Evolutionary conservation across 306 rosid species (phyloP).

Genomic region (Vigna trinervia): DNA sequence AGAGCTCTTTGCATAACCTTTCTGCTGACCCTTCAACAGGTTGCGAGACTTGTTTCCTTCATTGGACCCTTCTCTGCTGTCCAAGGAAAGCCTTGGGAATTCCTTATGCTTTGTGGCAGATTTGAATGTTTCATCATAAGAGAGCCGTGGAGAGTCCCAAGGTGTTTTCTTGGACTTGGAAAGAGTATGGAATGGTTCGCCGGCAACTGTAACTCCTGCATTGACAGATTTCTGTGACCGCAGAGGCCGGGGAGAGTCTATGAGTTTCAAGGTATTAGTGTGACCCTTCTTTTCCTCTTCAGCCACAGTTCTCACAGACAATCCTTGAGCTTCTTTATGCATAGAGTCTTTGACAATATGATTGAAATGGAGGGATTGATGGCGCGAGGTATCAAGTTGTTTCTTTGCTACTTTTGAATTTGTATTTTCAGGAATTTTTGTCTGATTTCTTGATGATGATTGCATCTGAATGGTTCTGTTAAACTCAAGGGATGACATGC

Average conservation of each 20-base stretch:
- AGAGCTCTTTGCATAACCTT: slow-evolving; percentile 46
- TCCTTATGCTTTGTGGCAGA: slow-evolving; percentile 67
- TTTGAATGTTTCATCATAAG: slow-evolving; percentile 76
- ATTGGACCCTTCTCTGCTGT: slow-evolving; percentile 68
- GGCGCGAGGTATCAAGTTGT: slow-evolving; percentile 39
- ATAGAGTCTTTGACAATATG: slow-evolving; percentile 62
- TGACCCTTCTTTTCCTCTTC: slow-evolving; percentile 54
- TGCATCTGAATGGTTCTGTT: slow-evolving; percentile 60
- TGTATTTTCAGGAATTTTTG: slow-evolving; percentile 36
- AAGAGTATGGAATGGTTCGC: slow-evolving; percentile 55
- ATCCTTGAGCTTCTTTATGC: slow-evolving; percentile 59
- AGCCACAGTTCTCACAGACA: slow-evolving; percentile 63
- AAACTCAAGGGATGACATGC: slow-evolving; percentile 77
- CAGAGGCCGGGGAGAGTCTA: slow-evolving; percentile 87
- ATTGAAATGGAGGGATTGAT: slow-evolving; percentile 50
- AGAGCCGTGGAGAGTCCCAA: slow-evolving; percentile 66
- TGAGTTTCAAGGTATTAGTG: slow-evolving; percentile 54
- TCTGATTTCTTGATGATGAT: slow-evolving; percentile 48
- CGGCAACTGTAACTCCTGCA: slow-evolving; percentile 44
- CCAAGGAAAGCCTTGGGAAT: slow-evolving; percentile 88
- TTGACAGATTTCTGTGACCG: slow-evolving; percentile 48
- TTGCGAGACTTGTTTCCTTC: slow-evolving; percentile 58
- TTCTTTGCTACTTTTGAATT: slow-evolving; percentile 45
- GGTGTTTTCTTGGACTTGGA: slow-evolving; percentile 57
- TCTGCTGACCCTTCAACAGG: slow-evolving; percentile 54